Conservation (phyloP, 169 alveolate species). For the Plasmodium gaboni region DNA sequence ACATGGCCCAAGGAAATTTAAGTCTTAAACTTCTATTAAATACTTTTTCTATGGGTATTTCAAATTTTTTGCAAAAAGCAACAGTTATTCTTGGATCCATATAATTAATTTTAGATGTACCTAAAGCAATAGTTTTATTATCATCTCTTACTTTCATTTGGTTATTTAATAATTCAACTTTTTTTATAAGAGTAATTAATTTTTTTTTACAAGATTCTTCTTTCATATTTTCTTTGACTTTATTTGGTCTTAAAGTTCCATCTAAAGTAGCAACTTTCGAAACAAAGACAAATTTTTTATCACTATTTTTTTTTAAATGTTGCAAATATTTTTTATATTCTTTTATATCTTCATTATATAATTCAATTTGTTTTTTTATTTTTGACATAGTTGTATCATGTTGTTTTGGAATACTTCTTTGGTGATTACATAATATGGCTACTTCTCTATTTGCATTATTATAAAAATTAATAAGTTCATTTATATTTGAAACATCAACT, state of each 20-base stretch:
- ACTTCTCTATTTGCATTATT: conserved; percentile 98
- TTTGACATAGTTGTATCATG: conserved; percentile 95
- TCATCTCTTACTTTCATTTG: conserved; percentile 94
- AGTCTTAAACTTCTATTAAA: conserved; percentile 92
- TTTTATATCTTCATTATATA: conserved; percentile 88
- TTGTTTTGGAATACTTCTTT: conserved; percentile 94
- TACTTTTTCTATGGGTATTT: conserved; percentile 97
- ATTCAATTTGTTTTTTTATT: conserved; percentile 90
- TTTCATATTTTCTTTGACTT: conserved; percentile 69
- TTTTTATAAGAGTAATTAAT: conserved; percentile 54
- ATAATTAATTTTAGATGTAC: conserved; percentile 99
- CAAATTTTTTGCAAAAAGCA: conserved; percentile 96
- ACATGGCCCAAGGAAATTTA: conserved; percentile 99
- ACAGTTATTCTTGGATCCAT: conserved; percentile 99
- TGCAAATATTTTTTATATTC: conserved; percentile 89
- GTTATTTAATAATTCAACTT: conserved; percentile 77
- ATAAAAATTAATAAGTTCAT: conserved; percentile 94
- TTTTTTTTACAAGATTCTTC: conserved; percentile 80
- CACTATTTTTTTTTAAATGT: conserved; percentile 84
- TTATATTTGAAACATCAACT: conserved; percentile 87
- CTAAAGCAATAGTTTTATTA: conserved; percentile 97
- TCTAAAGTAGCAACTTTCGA: conserved; percentile 77
- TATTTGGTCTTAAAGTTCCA: conserved; percentile 76
- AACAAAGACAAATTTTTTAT: conserved; percentile 72
- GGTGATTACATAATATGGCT: conserved; percentile 99